A percentile compares a stretch with the other conserved stretches of the same genome.
Conservation (phyloP, 2,329 filamentous ascomycete species). For the Pyrenophora graminea region DNA sequence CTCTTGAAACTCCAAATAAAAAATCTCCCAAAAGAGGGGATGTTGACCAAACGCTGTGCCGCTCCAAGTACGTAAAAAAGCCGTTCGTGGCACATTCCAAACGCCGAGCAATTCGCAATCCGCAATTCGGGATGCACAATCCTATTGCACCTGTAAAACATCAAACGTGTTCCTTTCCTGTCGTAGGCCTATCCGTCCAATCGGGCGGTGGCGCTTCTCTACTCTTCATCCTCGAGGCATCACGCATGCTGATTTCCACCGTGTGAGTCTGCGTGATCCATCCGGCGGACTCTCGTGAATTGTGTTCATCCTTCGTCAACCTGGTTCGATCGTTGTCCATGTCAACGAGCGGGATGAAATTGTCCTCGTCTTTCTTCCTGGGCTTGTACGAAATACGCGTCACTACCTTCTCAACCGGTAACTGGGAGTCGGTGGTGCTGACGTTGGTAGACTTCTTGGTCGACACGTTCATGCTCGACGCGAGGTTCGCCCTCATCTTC, state of each 20-base stretch:
- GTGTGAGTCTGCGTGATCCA: slow-evolving; percentile 13
- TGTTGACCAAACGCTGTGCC: too few relatives aligned
- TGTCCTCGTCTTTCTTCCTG: slow-evolving; percentile 18
- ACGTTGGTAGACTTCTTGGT: slow-evolving; percentile 2
- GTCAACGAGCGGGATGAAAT: slow-evolving; percentile 29
- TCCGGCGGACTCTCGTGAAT: slow-evolving; percentile 4
- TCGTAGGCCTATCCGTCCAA: slow-evolving; percentile 13
- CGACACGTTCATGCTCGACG: slow-evolving; percentile 6
- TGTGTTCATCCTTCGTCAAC: not conserved
- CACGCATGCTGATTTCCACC: slow-evolving; percentile 3
- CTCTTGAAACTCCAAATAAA: too few relatives aligned
- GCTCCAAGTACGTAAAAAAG: too few relatives aligned
- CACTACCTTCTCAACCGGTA: slow-evolving; percentile 3
- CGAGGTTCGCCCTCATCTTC: slow-evolving; percentile 18
- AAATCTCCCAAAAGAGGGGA: too few relatives aligned
- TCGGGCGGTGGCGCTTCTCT: slow-evolving; percentile 8
- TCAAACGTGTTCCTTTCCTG: slow-evolving; percentile 18
- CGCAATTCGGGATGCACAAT: too few relatives aligned
- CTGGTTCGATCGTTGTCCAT: slow-evolving; percentile 18
- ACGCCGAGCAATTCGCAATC: too few relatives aligned
- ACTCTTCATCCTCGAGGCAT: not conserved
- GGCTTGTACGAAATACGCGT: slow-evolving; percentile 21
- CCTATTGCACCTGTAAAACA: too few relatives aligned
- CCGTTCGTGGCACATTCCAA: too few relatives aligned
- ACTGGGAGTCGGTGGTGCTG: not conserved